A percentile compares a stretch with the other conserved stretches of the same genome.
Evolutionary conservation across 1,284 basidiomycete species (phyloP).

Genomic region (Melampsora americana): DNA sequence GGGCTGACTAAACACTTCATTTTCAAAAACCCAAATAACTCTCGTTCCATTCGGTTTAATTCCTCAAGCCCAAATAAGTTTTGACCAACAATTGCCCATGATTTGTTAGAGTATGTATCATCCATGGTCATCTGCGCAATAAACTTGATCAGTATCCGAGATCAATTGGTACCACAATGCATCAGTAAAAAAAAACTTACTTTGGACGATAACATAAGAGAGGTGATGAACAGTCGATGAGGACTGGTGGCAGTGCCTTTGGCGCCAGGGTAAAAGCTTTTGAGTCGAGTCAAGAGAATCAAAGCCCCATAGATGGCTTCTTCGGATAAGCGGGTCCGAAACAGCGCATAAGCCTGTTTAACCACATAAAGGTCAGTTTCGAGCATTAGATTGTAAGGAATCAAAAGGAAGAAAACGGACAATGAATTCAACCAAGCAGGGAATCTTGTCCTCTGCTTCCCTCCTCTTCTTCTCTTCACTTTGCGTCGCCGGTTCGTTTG

Average conservation of each 20-base stretch:
- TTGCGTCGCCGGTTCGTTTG: too few relatives aligned
- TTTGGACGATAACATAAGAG: slow-evolving; percentile 88
- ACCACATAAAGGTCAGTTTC: slow-evolving; percentile 52
- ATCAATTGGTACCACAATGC: too few relatives aligned
- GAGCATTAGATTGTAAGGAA: neutral
- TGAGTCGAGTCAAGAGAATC: slow-evolving; percentile 77
- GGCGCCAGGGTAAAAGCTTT: slow-evolving; percentile 84
- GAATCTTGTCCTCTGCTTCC: slow-evolving; percentile 19
- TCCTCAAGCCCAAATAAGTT: slow-evolving; percentile 83
- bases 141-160: slow-evolving; percentile 6
- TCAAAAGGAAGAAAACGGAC: slow-evolving; percentile 46
- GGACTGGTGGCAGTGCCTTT: slow-evolving; percentile 74
- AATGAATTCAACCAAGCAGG: slow-evolving; percentile 47
- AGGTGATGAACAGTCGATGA: slow-evolving; percentile 83
- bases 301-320: slow-evolving; percentile 82
- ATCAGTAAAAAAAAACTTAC: too few relatives aligned
- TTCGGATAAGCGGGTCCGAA: slow-evolving; percentile 75
- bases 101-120: slow-evolving; percentile 86
- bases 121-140: slow-evolving; percentile 69
- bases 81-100: slow-evolving; percentile 88
- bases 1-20: slow-evolving; percentile 34
- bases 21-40: slow-evolving; percentile 32
- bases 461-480: too few relatives aligned
- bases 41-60: slow-evolving; percentile 62
- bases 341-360: slow-evolving; percentile 84